Base-by-base conservation (phyloP, 192 early-diverging fungal genomes). In the Linderina pennispora region DNA sequence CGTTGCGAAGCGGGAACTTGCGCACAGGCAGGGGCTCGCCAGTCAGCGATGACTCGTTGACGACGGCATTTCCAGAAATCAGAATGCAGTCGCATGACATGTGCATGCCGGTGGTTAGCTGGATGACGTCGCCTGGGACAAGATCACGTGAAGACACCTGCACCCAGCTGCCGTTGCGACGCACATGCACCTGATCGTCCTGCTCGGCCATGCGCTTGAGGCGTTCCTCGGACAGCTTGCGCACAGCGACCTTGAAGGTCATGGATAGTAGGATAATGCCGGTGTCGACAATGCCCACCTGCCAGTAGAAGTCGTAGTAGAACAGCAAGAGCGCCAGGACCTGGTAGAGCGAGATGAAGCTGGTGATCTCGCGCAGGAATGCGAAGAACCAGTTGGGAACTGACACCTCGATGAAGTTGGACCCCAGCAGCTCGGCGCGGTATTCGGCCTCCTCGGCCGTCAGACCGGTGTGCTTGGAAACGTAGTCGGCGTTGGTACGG, bases 41-140 rank as follows among this genome's bases (percentile, higher is more conserved):
- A 22, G 83, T 86, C 32, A 88, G 55, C 26, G 77, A 81, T 16
- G 63, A 61, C 63, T 86, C 82, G 58, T 88, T 82, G 45, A 77
- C 79, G 15, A 88, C 77, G 18, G 75, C 74, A 25, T 77, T 78
- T 17, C 83, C 86, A 33, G 48, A 48, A 14, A 74, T 36, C 20
- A 79, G 40, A 22, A 76, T 41, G 36, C 65, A 62, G 60, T 77
- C 77, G 51, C 77, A 79, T 20, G 62, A 58, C 36, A 75, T 58
- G n/a, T 62, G 60, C 53, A 72, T 68, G 23, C 69, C 65, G 38
- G 63, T 45, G 3, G 37, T 45, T 2, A 88, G 45, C 52, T 76
- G 64, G 31, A 86, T 74, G 0, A 88, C 81, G 58, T 88, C 86
- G 35, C 87, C 87, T n/a, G 81, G 80, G 10, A 83, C 85, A 24